phyloP scores from a whole-genome alignment of 2,329 filamentous ascomycete species.

The Macrophomina phaseolina region DNA sequence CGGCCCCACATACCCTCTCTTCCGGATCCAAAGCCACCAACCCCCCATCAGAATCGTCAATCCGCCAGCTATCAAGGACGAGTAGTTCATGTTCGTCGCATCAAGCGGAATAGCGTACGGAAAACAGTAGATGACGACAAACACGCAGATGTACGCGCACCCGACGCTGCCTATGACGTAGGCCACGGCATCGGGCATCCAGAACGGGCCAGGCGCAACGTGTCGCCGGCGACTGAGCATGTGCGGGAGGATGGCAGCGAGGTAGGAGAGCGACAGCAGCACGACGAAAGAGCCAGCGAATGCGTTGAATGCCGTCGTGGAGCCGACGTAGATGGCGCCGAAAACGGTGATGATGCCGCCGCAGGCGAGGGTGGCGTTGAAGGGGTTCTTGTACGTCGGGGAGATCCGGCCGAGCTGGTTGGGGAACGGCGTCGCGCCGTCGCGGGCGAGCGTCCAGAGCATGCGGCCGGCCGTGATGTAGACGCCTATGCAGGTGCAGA shows the following conservation, averaged over 20 bases:
- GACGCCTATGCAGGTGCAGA: constrained; percentile 60
- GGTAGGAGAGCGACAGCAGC: constrained; percentile 62
- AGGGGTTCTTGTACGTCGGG: constrained; percentile 55
- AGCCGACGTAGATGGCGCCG: constrained; percentile 70
- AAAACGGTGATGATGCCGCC: constrained; percentile 60
- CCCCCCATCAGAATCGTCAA: constrained; percentile 56
- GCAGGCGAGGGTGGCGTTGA: constrained; percentile 62
- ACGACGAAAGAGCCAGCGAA: constrained; percentile 67
- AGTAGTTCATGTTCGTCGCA: constrained; percentile 60
- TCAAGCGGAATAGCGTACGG: constrained; percentile 54
- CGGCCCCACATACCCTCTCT: constrained; percentile 22
- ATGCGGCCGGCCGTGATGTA: constrained; percentile 68
- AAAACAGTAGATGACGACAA: constrained; percentile 69
- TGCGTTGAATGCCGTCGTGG: constrained; percentile 69
- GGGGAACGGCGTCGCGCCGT: constrained; percentile 62
- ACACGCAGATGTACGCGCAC: constrained; percentile 64
- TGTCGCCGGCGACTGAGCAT: constrained; percentile 46
- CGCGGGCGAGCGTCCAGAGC: constrained; percentile 66
- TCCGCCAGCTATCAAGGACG: constrained; percentile 58
- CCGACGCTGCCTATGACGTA: constrained; percentile 51
- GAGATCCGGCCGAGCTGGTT: constrained; percentile 56
- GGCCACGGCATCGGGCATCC: constrained; percentile 48
- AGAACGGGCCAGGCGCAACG: constrained; percentile 64
- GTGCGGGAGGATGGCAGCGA: constrained; percentile 65
- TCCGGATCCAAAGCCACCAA: constrained; percentile 46